A percentile compares a stretch with the other conserved stretches of the same genome.
These are phyloP conservation scores for Claviceps quebecensis DNA, from an alignment of 2,329 filamentous ascomycete species.

Conservation along the genomic window DNA sequence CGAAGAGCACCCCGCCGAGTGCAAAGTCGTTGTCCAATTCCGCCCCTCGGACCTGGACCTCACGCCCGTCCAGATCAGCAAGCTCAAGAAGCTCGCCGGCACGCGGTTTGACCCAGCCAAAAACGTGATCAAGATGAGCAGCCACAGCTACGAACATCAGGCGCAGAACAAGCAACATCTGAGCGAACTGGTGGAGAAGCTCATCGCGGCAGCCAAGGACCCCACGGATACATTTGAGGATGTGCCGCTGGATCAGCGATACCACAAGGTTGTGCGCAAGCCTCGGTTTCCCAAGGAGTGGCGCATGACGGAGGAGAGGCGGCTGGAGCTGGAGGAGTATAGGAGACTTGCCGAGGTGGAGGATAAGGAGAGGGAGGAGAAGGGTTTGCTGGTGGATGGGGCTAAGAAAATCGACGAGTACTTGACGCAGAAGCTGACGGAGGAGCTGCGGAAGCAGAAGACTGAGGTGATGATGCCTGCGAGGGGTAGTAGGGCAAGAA, in stretches of 20 bases:
- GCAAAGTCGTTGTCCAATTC: slow-evolving; percentile 92
- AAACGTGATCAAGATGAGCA: slow-evolving; percentile 75
- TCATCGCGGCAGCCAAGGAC: slow-evolving; percentile 68
- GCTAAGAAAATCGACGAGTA: slow-evolving; percentile 28
- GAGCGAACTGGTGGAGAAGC: slow-evolving; percentile 57
- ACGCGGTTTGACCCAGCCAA: slow-evolving; percentile 75
- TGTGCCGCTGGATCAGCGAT: slow-evolving; percentile 76
- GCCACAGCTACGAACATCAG: slow-evolving; percentile 75
- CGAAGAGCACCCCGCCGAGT: slow-evolving; percentile 78
- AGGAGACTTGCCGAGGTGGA: slow-evolving; percentile 36
- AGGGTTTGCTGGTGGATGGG: slow-evolving; percentile 48
- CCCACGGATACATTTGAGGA: slow-evolving; percentile 72
- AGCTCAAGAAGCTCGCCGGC: slow-evolving; percentile 79
- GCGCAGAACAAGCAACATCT: slow-evolving; percentile 97
- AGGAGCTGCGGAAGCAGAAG: slow-evolving; percentile 21
- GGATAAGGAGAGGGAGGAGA: slow-evolving; percentile 40
- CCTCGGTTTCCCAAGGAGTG: slow-evolving; percentile 69
- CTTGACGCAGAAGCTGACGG: slow-evolving; percentile 17
- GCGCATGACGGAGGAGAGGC: slow-evolving; percentile 60
- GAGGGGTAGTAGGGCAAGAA: slow-evolving; percentile 8
- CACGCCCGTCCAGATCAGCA: slow-evolving; percentile 52
- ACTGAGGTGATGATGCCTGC: slow-evolving; percentile 18
- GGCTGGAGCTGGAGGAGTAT: slow-evolving; percentile 46
- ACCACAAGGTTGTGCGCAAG: slow-evolving; percentile 58
- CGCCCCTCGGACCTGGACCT: slow-evolving; percentile 59